Evolutionary conservation across 176 grass and related monocot species (phyloP).

Genomic region (Ensete glaucum): DNA sequence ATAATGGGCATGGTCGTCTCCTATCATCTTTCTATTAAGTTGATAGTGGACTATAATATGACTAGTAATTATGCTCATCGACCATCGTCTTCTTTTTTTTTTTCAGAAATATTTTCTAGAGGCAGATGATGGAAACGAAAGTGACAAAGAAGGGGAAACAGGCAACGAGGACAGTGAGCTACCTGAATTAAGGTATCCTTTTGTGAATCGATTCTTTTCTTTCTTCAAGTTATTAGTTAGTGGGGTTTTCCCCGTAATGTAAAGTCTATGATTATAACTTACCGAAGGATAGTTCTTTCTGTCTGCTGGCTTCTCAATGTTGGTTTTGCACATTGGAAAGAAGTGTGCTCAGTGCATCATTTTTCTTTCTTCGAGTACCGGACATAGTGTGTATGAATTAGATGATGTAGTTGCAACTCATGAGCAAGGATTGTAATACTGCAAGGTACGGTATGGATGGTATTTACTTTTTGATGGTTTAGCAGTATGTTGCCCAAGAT

Average conservation of each 20-base stretch:
- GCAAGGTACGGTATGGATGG: too few relatives aligned
- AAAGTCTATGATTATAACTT: neutral
- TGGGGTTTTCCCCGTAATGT: neutral
- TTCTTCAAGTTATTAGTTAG: neutral
- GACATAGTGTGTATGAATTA: neutral
- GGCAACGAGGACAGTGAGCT: slow-evolving; percentile 30
- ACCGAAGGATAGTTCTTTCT: neutral
- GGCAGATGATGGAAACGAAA: slow-evolving; percentile 62
- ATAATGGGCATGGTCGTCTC: too few relatives aligned
- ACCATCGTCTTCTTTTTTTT: neutral
- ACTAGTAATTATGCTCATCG: too few relatives aligned
- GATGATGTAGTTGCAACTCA: neutral
- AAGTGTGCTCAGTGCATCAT: neutral
- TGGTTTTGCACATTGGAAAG: too few relatives aligned
- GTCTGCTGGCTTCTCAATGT: too few relatives aligned
- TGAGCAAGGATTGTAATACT: too few relatives aligned
- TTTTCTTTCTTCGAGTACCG: neutral
- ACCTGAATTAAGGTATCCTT: slow-evolving; percentile 35
- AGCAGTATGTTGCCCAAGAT: too few relatives aligned
- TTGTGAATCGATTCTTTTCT: neutral
- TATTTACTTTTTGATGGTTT: too few relatives aligned
- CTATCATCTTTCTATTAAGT: too few relatives aligned
- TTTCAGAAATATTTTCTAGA: slow-evolving; percentile 86
- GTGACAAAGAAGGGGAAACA: slow-evolving; percentile 31
- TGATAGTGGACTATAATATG: too few relatives aligned